Percentiles rank a stretch among this genome's conserved stretches.
Conservation (phyloP, 306 rosid species). For the Neltuma alba region DNA sequence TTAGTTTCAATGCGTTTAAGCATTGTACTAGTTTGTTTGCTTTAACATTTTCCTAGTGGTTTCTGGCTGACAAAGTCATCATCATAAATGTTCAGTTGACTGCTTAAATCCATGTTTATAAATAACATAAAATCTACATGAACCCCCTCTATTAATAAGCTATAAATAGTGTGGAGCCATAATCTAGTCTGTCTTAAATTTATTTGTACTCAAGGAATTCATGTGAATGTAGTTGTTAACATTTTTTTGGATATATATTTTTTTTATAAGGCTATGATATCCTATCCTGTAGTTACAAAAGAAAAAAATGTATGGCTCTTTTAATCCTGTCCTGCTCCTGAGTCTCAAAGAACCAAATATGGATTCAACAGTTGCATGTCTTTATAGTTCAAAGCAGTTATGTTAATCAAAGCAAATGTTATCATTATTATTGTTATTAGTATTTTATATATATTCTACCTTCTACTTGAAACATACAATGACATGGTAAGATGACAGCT, state of each 20-base stretch:
- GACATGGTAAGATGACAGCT: neutral
- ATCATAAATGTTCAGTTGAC: neutral
- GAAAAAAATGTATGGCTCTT: neutral
- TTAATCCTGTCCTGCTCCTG: neutral
- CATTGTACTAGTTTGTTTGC: slow-evolving; percentile 2
- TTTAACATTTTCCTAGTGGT: neutral
- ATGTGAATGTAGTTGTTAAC: neutral
- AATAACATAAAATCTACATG: neutral
- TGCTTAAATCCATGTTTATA: neutral
- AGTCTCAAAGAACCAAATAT: neutral
- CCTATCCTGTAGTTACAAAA: neutral
- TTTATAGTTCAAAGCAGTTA: slow-evolving; percentile 13
- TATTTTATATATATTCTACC: neutral
- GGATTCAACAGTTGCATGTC: neutral
- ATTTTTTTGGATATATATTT: neutral
- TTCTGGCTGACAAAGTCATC: neutral
- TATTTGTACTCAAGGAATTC: neutral
- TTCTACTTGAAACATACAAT: slow-evolving; percentile 18
- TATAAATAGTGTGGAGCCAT: neutral
- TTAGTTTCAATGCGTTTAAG: neutral
- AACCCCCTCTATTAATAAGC: neutral
- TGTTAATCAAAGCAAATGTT: neutral
- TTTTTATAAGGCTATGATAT: neutral
- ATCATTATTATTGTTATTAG: neutral
- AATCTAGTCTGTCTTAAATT: neutral